Percentiles rank a stretch among this genome's conserved stretches.
phyloP scores from a whole-genome alignment of 73 alveolate species.

The Paramecium biaurelia region DNA sequence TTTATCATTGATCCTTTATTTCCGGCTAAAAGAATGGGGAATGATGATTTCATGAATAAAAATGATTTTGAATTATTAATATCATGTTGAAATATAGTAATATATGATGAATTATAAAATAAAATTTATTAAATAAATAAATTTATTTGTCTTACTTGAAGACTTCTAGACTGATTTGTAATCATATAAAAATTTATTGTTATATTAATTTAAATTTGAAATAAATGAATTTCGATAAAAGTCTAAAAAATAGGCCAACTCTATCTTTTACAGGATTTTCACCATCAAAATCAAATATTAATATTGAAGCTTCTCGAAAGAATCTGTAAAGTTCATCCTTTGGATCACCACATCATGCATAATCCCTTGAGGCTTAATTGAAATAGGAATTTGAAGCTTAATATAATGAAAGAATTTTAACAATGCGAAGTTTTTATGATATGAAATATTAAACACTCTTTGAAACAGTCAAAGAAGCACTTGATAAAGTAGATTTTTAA shows the following conservation, averaged over 20 bases:
- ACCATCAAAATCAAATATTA: background rate
- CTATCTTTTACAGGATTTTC: conserved; percentile 40
- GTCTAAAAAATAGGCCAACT: background rate
- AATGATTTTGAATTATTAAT: conserved; percentile 24
- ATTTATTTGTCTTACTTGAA: background rate
- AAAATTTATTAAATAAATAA: background rate
- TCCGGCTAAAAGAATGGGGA: conserved; percentile 45
- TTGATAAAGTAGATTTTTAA: conserved; percentile 35
- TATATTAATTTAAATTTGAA: conserved; percentile 39
- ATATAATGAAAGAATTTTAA: conserved; percentile 59
- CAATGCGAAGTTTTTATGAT: conserved; percentile 61
- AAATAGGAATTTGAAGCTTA: conserved; percentile 49
- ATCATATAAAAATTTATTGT: background rate
- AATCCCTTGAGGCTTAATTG: background rate
- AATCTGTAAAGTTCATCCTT: background rate
- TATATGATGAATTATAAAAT: background rate
- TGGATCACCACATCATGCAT: conserved; percentile 28
- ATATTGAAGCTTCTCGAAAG: background rate
- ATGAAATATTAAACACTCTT: conserved; percentile 61
- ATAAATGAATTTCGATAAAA: conserved; percentile 31
- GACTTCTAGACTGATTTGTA: background rate
- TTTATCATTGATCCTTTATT: conserved; percentile 59
- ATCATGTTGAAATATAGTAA: background rate
- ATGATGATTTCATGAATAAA: conserved; percentile 31
- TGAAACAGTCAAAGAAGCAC: conserved; percentile 59